Base-by-base conservation (phyloP, 208 protist species). In the Trypanosoma rangeli region DNA sequence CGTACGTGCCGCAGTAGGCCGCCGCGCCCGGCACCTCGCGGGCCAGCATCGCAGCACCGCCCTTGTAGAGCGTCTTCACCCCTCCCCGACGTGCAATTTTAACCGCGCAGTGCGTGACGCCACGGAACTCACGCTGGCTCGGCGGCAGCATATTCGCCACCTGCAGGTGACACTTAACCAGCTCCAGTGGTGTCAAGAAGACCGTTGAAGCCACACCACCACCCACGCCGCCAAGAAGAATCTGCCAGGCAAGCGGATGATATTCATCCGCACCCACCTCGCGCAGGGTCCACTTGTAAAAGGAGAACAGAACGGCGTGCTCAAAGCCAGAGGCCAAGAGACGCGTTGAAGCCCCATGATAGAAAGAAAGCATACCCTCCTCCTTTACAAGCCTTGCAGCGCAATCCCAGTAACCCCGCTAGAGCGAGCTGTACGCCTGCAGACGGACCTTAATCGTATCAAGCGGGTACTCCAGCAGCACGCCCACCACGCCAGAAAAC, bases 391-490 rank as follows among this genome's bases (percentile, higher is more conserved):
- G 42, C 31, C 62, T 76, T 1, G 31, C 16, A 22, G 82, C 75
- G 69, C 87, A 94, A 73, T 90, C 73, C 37, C 59, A 53, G 64
- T 89, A 92, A 31, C 89, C 84, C 3, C 1, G 62, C 64, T 92
- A 94, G 15, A 65, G 60, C 12, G 20, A n/a, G 15, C 44, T 69
- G 78, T 86, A 73, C 10, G 76, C 73, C 74, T 97, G 91, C 71
- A 96, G 71, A 10, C 86, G 86, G 35, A 94, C 90, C 82, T 97
- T 96, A 0, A 95, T 73, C 0, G 93, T 95, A 72, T 97, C 93
- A 53, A 97, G 87, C 20, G 89, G 93, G 72, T 96, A 91, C 67
- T 97, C 89, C 28, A 97, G 77, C 18, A 95, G 35, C 68, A 92
- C 85, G 8, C 76, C 85, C 3, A 79, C 79, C 10, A 81, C 73